phyloP scores from a whole-genome alignment of 1,139 yeast species.

The Torulaspora globosa region DNA sequence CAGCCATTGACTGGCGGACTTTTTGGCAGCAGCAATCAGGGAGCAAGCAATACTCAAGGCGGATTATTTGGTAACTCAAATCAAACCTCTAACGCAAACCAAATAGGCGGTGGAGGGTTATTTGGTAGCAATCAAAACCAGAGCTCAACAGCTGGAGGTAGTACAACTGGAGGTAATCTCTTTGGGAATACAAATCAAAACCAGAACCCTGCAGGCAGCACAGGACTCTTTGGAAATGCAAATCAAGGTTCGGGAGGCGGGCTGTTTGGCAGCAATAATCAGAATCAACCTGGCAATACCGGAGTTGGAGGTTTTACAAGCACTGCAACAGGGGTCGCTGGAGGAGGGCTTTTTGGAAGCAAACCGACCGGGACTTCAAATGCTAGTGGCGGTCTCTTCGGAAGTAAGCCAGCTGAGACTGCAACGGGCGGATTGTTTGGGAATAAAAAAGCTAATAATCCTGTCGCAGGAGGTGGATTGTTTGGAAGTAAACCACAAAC shows the following conservation, averaged over 20 bases:
- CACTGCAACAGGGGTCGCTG: constrained; percentile 1
- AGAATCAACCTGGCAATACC: constrained; percentile 17
- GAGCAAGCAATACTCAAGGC: constrained; percentile 12
- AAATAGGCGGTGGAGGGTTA: constrained; percentile 26
- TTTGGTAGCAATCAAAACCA: constrained; percentile 28
- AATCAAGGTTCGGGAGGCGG: constrained; percentile 18
- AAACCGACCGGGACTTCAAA: constrained; percentile 11
- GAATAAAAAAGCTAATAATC: constrained; percentile 16
- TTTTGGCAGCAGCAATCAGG: constrained; percentile 25
- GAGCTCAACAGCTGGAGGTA: constrained; percentile 30
- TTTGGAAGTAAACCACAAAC: constrained; percentile 35
- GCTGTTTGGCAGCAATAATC: constrained; percentile 26
- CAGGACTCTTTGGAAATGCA: constrained; percentile 29
- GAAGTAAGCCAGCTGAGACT: constrained; percentile 16
- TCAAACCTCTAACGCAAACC: not conserved
- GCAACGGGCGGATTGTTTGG: constrained; percentile 29
- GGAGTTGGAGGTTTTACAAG: constrained; percentile 18
- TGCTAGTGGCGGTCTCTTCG: constrained; percentile 23
- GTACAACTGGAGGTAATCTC: constrained; percentile 27
- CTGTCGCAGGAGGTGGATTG: constrained; percentile 32
- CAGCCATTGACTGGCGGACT: constrained; percentile 20
- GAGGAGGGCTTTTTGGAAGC: constrained; percentile 15
- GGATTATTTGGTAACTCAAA: constrained; percentile 19
- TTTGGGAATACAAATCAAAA: constrained; percentile 22
- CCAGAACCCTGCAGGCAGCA: constrained; percentile 15